Base-by-base conservation (phyloP, 2,329 filamentous ascomycete species). In the Aspergillus sp. region DNA sequence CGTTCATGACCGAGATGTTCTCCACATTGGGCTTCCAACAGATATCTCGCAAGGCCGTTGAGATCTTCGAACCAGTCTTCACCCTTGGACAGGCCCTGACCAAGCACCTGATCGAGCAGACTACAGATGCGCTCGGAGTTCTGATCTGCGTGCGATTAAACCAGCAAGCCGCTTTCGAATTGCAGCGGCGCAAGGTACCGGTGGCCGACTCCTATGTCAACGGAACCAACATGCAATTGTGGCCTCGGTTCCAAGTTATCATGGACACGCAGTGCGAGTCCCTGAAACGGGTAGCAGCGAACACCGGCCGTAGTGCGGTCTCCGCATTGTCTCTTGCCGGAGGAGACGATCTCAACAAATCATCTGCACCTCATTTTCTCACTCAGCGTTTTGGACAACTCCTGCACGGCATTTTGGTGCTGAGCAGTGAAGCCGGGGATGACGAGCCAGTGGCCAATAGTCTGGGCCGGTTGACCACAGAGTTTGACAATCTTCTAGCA, bases 351-450 rank as follows among this genome's bases (percentile, higher is more conserved):
- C 44, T 74, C 53, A 77, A 74, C 59, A 70, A 75, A 42, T 78
- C 77, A 17, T 74, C 75, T 5, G 95, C 95, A 1, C 95, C 95
- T 0, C 95, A 98, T 69, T 88, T 94, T 54, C 83, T 96, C 17
- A 97, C 95, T 0, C 95, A 99, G 75, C 87, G 92, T n/a, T 98
- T 98, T 71, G 95, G 91, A 0, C 94, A 97, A 77, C 87, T 99
- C 53, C 78, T 96, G 52, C 90, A 96, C 64, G 92, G 91, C 2
- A 89, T 98, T 30, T 78, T 98, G 30, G 82, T 86, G 0, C 83
- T 99, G 47, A 96, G 91, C 71, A 87, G 87, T n/a, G 93, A 97
- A 67, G 91, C 92, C 0, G 92, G 92, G 2, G 95, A 98, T 67
- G 93, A 97, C 67, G 95, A 99, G 75, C 95, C 95, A 0, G 90